phyloP scores from a whole-genome alignment of 176 grass and related monocot species.

The Alloteropsis semialata region DNA sequence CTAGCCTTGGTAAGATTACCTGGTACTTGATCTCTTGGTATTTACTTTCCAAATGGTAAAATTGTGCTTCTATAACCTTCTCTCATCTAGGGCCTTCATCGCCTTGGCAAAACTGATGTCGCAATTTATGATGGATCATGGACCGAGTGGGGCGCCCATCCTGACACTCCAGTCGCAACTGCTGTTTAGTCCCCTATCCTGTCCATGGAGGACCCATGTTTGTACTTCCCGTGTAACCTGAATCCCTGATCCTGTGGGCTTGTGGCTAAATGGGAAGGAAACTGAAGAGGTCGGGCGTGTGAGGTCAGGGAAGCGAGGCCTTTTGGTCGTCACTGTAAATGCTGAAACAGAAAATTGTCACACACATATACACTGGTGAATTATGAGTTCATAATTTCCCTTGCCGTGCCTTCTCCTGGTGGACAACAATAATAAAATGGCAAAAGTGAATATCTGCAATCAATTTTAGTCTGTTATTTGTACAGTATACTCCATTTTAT shows the following conservation, averaged over 20 bases:
- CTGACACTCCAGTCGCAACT: slow-evolving; percentile 64
- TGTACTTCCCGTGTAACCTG: neutral
- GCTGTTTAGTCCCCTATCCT: slow-evolving; percentile 15
- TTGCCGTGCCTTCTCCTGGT: neutral
- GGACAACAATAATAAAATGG: neutral
- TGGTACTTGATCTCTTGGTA: neutral
- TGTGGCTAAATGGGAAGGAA: neutral
- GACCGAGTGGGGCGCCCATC: slow-evolving; percentile 78
- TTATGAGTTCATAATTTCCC: neutral
- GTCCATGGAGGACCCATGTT: neutral
- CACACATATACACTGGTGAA: neutral
- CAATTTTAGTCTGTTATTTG: neutral
- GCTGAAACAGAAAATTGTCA: slow-evolving; percentile 2
- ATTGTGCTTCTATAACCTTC: slow-evolving; percentile 6
- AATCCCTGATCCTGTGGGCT: neutral
- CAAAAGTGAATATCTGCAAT: neutral
- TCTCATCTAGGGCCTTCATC: slow-evolving; percentile 65
- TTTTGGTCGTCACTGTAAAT: slow-evolving; percentile 27
- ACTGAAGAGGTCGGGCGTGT: neutral
- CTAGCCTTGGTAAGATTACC: slow-evolving; percentile 62
- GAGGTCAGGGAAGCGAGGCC: neutral
- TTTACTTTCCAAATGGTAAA: neutral
- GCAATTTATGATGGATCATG: slow-evolving; percentile 85
- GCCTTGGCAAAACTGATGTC: slow-evolving; percentile 70
- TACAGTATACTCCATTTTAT: neutral